Evolutionary conservation across 1,139 yeast species (phyloP), one percentile per base, ranked within the genome.

Genomic region (Meyerozyma elateridarum): DNA sequence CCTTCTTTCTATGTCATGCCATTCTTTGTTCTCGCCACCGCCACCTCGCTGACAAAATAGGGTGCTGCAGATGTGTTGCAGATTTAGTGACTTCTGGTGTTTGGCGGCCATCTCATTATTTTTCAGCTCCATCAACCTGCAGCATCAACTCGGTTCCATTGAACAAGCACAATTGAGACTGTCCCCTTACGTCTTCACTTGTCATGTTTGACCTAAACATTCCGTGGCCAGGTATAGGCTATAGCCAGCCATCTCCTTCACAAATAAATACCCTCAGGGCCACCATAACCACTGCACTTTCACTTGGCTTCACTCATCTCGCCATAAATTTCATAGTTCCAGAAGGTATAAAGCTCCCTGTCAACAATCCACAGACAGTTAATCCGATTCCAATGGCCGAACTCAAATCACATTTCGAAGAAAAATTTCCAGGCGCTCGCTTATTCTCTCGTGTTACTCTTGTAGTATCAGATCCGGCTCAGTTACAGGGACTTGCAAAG

Each of bases 361-460:
- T 61, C 11, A 56, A 58, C 21, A 47, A 51, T 14, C 56, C 61
- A 5, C 43, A 52, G 4, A 45, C 51, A 20, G 57, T 62, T 33
- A 62, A 68, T 40, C 73, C 74, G 5, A 58, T 67, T 7, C 59
- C 61, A n/a, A 48, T 60, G 28, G 39, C 33, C 2, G 39, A 39
- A 4, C 39, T 65, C 13, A 40, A 46, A 4, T 34, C 37, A 2
- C 51, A 50, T 13, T 43, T 63, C 20, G 35, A 30, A 14, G 57
- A 54, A 5, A 63, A 72, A n/a, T 54, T 79, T 36, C 55, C 59
- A 2, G 52, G 54, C 5, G 42, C 68, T 12, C 73, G 71, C 36
- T 52, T 91, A 6, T 84, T 74, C 46, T 72, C 89, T 1, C 62
- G 98, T 36, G 65, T 85, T 18, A 91, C 97, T 0, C 52, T 91